A percentile compares a stretch with the other conserved stretches of the same genome.
These are phyloP conservation scores for Ustanciosporium gigantosporum DNA, from an alignment of 1,284 basidiomycete genomes.

Conservation along the genomic window DNA sequence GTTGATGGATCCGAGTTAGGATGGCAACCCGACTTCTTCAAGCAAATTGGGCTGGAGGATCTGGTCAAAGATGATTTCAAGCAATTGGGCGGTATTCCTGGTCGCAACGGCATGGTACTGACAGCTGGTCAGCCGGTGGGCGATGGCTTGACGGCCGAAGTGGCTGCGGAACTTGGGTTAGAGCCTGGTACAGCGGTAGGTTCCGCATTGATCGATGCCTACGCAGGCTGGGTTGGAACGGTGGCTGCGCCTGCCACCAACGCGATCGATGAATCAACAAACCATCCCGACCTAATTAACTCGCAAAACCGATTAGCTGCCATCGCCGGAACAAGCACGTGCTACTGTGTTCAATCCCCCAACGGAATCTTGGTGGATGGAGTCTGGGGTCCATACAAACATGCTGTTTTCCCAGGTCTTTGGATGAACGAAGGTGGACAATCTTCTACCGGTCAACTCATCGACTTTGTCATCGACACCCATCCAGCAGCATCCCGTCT, in stretches of 20 bases:
- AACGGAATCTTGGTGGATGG: slow-evolving; percentile 85
- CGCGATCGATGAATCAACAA: slow-evolving; percentile 61
- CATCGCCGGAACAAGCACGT: slow-evolving; percentile 93
- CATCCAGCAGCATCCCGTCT: slow-evolving; percentile 81
- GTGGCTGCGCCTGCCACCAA: slow-evolving; percentile 77
- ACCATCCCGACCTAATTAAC: slow-evolving; percentile 52
- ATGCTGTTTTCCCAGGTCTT: slow-evolving; percentile 77
- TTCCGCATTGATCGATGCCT: slow-evolving; percentile 94
- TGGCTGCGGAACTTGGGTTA: slow-evolving; percentile 84
- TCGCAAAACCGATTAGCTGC: slow-evolving; percentile 76
- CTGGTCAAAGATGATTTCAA: slow-evolving; percentile 69
- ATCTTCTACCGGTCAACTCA: slow-evolving; percentile 96
- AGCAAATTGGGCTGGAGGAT: slow-evolving; percentile 58
- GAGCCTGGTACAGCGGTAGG: slow-evolving; percentile 88
- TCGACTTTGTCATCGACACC: slow-evolving; percentile 91
- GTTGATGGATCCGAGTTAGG: slow-evolving; percentile 54
- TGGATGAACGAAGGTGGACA: slow-evolving; percentile 99
- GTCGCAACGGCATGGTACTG: slow-evolving; percentile 69
- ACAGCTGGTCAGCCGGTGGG: slow-evolving; percentile 93
- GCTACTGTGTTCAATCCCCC: slow-evolving; percentile 74
- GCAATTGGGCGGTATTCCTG: slow-evolving; percentile 75
- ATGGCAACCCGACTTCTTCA: slow-evolving; percentile 57
- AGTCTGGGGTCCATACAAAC: slow-evolving; percentile 94
- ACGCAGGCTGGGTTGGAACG: slow-evolving; percentile 98
- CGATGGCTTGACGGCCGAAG: slow-evolving; percentile 74